Evolutionary conservation across 2,329 filamentous ascomycete species (phyloP).

Genomic region (Penicillium brevicompactum): DNA sequence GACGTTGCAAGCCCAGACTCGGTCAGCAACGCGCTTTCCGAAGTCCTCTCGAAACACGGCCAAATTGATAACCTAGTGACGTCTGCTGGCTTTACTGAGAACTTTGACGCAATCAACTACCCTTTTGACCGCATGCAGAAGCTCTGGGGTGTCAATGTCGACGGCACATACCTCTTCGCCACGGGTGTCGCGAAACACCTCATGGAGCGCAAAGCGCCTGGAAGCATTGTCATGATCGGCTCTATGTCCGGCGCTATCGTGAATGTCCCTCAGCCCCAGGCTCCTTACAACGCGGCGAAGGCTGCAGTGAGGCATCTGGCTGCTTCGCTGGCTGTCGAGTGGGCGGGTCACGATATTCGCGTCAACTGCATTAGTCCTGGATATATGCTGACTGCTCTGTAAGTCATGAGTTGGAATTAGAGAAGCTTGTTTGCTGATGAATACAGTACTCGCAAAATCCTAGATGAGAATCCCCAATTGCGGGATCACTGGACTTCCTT

Average conservation of each 20-base stretch:
- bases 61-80: constrained; percentile 91
- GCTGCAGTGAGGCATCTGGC: constrained; percentile 89
- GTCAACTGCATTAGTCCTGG: constrained; percentile 96
- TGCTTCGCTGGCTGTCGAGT: constrained; percentile 86
- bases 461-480: constrained; percentile 88
- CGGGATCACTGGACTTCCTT: constrained; percentile 88
- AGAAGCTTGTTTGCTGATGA: neutral
- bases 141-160: constrained; percentile 92
- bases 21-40: constrained; percentile 71
- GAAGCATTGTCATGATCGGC: constrained; percentile 91
- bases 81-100: constrained; percentile 95
- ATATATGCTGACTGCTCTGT: constrained; percentile 95
- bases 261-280: constrained; percentile 93
- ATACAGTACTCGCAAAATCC: constrained; percentile 82
- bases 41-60: constrained; percentile 71
- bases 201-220: constrained; percentile 75
- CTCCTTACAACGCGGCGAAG: constrained; percentile 90
- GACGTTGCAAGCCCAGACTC: constrained; percentile 82
- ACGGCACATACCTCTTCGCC: constrained; percentile 88
- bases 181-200: constrained; percentile 82
- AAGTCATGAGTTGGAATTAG: constrained; percentile 41
- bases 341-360: constrained; percentile 82
- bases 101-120: constrained; percentile 89
- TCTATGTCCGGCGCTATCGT: constrained; percentile 94
- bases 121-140: constrained; percentile 89